Percentiles rank a stretch among this genome's conserved stretches.
These are phyloP conservation scores for Fusarium nodosum DNA, from an alignment of 2,329 filamentous ascomycete species.

Conservation along the genomic window DNA sequence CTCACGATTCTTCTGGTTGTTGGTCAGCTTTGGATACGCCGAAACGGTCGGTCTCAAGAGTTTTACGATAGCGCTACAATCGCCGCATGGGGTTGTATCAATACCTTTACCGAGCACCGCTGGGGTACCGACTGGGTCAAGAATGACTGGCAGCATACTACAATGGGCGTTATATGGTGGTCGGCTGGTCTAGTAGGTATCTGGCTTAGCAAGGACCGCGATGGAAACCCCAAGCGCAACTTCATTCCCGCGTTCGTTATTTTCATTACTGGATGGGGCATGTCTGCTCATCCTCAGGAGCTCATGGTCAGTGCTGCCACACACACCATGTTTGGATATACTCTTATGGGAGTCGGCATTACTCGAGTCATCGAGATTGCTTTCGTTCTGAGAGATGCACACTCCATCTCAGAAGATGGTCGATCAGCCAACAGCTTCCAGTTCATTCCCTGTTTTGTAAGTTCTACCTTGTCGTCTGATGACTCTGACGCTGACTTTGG, in stretches of 20 bases:
- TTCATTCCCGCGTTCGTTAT: conserved; percentile 93
- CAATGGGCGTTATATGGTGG: conserved; percentile 99
- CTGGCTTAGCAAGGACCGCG: conserved; percentile 88
- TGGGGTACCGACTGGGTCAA: conserved; percentile 92
- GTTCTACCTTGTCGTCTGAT: conserved; percentile 56
- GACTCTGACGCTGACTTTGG: conserved; percentile 23
- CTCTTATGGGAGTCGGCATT: conserved; percentile 89
- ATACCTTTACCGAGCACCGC: conserved; percentile 96
- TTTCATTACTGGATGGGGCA: conserved; percentile 92
- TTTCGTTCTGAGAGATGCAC: conserved; percentile 84
- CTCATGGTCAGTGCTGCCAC: conserved; percentile 88
- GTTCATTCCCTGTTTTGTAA: conserved; percentile 67
- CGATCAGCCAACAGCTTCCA: conserved; percentile 75
- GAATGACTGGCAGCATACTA: conserved; percentile 97
- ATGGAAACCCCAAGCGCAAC: conserved; percentile 90
- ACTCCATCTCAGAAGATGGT: conserved; percentile 74
- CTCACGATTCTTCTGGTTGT: conserved; percentile 88
- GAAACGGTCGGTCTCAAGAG: conserved; percentile 89
- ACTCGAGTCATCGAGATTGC: conserved; percentile 91
- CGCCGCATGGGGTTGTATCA: conserved; percentile 94
- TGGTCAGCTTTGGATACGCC: conserved; percentile 87
- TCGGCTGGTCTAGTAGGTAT: conserved; percentile 90
- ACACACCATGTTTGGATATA: conserved; percentile 92
- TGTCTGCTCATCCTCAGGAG: conserved; percentile 91
- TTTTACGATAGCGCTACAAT: conserved; percentile 96